Evolutionary conservation across 306 rosid genomes (phyloP), one percentile per base, ranked within the genome.

Genomic region (Gynostemma pentaphyllum): DNA sequence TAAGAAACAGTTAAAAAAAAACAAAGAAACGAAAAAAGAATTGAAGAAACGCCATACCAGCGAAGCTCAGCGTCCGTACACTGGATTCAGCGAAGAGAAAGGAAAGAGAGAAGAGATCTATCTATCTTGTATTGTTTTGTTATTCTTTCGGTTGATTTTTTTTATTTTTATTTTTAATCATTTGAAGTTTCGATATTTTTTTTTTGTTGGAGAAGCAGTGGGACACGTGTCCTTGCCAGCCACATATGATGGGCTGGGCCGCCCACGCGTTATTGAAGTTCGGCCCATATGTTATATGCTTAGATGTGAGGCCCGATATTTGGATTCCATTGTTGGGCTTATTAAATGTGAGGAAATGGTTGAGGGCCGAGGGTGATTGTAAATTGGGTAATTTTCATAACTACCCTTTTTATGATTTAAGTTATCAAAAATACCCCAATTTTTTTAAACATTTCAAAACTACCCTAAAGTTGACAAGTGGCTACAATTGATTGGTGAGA

Each of bases 61-160:
- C 66, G 47, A 61, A 61, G 48, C 44, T 3, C 44, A 39, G 44
- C 49, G 66, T 23, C 23, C 66, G 36, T 14, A 39, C 66, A 61
- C 49, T 40, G 1, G 66, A 37, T 61, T 61, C 49, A 40, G 66
- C 66, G 66, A 21, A 60, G 48, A 39, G 64, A 21, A 30, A 60
- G 29, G 45, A 37, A 10, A n/a, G n/a, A n/a, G n/a, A n/a, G n/a
- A 32, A 39, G 66, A 61, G 66, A 61, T 39, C 66, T 61, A 40
- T 61, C 21, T 39, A n/a, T 57, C 19, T 19, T 18, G 29, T 57
- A 16, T 19, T 23, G 9, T 57, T 40, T 53, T n/a, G 15, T 11
- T 14, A 22, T 6, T 13, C 2, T 39, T 21, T 12, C 65, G 0
- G 19, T 36, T 37, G 18, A 4, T 13, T 59, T 36, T 37, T 37